These are phyloP conservation scores for Quercus alba DNA, from an alignment of 306 rosid species.

Conservation along the genomic window DNA sequence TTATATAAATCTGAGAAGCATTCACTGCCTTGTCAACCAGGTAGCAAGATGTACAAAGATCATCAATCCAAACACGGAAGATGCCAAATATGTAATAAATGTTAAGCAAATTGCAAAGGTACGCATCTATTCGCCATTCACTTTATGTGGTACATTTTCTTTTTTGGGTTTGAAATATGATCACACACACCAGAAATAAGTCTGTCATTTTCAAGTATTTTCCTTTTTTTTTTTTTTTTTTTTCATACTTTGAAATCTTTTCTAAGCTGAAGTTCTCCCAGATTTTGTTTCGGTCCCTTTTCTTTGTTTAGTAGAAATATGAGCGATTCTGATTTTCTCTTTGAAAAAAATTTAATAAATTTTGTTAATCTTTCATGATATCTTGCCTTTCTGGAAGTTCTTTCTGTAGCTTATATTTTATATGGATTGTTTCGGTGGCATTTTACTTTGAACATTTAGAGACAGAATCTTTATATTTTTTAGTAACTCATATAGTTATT, in stretches of 20 bases:
- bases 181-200: not conserved
- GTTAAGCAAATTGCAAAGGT: slow-evolving; percentile 99
- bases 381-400: not conserved
- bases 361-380: not conserved
- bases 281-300: not conserved
- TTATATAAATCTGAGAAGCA: slow-evolving; percentile 12
- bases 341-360: not conserved
- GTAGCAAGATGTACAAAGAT: slow-evolving; percentile 99
- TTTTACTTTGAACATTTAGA: not conserved
- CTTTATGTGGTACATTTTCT: not conserved
- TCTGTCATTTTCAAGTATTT: not conserved
- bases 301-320: not conserved
- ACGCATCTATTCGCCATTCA: not conserved
- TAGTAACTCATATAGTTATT: not conserved
- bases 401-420: not conserved
- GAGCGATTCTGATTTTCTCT: not conserved
- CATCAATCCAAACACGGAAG: slow-evolving; percentile 94
- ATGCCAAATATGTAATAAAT: slow-evolving; percentile 94
- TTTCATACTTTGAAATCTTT: not conserved
- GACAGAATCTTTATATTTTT: not conserved
- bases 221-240: not conserved
- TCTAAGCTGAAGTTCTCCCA: not conserved
- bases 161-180: not conserved
- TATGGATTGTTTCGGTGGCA: not conserved
- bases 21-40: slow-evolving; percentile 42